A percentile compares a stretch with the other conserved stretches of the same genome.
Conservation (phyloP, 2,329 filamentous ascomycete genomes). For the Aspergillus ochraceus region DNA sequence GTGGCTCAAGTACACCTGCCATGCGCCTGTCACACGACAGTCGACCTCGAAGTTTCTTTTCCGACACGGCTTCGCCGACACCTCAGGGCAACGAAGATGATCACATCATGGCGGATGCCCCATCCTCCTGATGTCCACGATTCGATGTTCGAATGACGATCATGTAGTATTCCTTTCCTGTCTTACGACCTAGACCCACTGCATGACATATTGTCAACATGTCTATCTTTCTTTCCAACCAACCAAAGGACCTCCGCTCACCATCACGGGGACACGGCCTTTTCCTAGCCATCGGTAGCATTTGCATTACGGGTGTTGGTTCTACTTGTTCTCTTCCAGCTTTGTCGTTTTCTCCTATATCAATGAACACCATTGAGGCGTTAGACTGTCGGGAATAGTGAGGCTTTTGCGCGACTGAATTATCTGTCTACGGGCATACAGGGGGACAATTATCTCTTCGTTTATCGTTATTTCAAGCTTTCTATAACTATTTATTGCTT, state of each 20-base stretch:
- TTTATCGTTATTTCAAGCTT: neutral
- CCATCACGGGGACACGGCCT: neutral
- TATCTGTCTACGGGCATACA: neutral
- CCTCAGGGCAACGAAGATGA: constrained; percentile 30
- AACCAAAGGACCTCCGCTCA: neutral
- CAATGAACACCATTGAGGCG: constrained; percentile 14
- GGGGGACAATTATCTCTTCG: neutral
- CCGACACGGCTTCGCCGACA: constrained; percentile 32
- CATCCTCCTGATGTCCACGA: constrained; percentile 1
- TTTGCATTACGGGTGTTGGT: constrained; percentile 24
- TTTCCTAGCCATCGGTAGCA: constrained; percentile 4
- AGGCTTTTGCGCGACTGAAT: neutral
- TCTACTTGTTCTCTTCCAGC: constrained; percentile 9
- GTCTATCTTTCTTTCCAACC: neutral
- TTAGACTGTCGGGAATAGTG: constrained; percentile 12
- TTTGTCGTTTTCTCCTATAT: constrained; percentile 11
- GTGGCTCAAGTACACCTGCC: constrained; percentile 34
- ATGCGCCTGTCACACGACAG: constrained; percentile 20
- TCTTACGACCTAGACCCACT: constrained; percentile 14
- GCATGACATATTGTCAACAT: neutral
- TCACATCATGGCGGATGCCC: constrained; percentile 36
- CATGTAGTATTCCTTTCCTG: constrained; percentile 12
- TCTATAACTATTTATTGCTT: neutral
- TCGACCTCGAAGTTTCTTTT: constrained; percentile 28
- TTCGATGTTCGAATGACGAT: constrained; percentile 9